Conservation (phyloP, 2,329 filamentous ascomycete genomes). For the Aspergillus nomiae region DNA sequence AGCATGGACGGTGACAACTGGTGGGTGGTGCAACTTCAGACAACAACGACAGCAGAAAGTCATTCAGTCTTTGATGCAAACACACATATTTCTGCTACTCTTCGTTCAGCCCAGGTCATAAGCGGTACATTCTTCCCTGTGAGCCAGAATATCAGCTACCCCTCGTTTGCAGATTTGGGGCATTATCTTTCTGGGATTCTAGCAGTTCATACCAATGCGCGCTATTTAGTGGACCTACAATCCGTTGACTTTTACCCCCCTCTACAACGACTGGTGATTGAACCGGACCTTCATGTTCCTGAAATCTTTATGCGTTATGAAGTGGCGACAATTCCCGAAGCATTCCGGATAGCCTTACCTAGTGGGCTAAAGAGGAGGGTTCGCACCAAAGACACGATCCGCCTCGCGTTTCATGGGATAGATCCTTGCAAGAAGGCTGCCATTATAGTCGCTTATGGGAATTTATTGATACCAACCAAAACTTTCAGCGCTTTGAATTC, state of each 20-base stretch:
- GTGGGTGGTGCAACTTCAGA: constrained; percentile 63
- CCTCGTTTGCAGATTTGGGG: constrained; percentile 35
- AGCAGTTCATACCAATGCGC: constrained; percentile 41
- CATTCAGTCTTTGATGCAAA: constrained; percentile 13
- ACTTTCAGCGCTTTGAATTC: constrained; percentile 28
- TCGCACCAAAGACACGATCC: constrained; percentile 38
- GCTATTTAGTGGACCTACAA: constrained; percentile 34
- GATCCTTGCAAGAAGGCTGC: constrained; percentile 34
- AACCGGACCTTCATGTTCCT: constrained; percentile 34
- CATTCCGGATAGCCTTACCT: constrained; percentile 33
- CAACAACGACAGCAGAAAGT: constrained; percentile 17
- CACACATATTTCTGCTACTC: constrained; percentile 14
- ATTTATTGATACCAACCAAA: constrained; percentile 30
- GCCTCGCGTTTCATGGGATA: constrained; percentile 41
- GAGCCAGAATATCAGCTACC: constrained; percentile 24
- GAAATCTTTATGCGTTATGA: constrained; percentile 39
- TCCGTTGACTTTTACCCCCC: constrained; percentile 30
- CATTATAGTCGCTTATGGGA: constrained; percentile 40
- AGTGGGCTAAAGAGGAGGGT: constrained; percentile 26
- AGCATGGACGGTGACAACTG: constrained; percentile 74
- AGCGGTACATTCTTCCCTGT: constrained; percentile 29
- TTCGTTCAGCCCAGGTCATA: constrained; percentile 32
- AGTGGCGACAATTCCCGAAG: constrained; percentile 30
- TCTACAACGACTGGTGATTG: constrained; percentile 33
- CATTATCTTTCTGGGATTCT: constrained; percentile 40